Conservation (phyloP, 108 stramenopile species). For the Skeletonema potamos region DNA sequence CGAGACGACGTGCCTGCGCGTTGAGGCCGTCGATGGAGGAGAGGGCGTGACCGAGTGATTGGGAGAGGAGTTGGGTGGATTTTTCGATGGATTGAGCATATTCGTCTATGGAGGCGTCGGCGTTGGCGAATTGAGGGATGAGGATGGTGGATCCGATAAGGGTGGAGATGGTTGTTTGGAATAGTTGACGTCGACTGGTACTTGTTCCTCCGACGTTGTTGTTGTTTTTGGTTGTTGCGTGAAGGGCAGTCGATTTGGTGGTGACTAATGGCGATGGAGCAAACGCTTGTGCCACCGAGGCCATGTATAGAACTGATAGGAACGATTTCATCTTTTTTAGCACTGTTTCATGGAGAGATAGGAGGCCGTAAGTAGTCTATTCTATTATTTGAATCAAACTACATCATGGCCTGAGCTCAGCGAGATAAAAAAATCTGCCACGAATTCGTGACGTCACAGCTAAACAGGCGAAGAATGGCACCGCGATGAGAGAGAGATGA, state of each 20-base stretch:
- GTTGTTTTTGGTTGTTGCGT: neutral
- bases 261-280: neutral
- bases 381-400: no score
- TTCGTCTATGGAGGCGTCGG: neutral
- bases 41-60: slow-evolving; percentile 36
- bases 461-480: no score
- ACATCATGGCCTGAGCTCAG: no score
- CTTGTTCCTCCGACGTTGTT: neutral
- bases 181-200: neutral
- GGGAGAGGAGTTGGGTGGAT: slow-evolving; percentile 35
- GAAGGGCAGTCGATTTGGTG: neutral
- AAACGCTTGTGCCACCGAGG: neutral
- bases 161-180: neutral
- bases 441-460: neutral
- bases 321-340: neutral
- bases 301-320: neutral
- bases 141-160: neutral
- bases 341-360: neutral
- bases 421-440: neutral
- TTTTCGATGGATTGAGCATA: slow-evolving; percentile 20
- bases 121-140: slow-evolving; percentile 8
- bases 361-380: no score
- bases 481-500: no score
- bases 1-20: slow-evolving; percentile 32
- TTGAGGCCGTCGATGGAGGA: slow-evolving; percentile 36